phyloP scores from a whole-genome alignment of 495 filamentous ascomycete genomes.

The Apiosordaria backusii region DNA sequence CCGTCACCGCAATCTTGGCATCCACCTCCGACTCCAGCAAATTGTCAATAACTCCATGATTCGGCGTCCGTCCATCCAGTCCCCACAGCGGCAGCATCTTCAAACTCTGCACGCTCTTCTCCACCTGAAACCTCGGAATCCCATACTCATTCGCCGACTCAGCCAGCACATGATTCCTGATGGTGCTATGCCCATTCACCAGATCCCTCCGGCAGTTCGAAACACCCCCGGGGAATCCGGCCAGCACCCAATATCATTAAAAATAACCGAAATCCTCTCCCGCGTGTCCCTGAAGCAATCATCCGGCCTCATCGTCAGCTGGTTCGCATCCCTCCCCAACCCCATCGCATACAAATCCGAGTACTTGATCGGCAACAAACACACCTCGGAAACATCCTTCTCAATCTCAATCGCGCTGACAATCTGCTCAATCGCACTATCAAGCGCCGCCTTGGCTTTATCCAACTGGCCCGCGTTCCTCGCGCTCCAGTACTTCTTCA shows the following conservation, averaged over 20 bases:
- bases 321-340: conserved; percentile 55
- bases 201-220: conserved; percentile 66
- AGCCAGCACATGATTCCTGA: conserved; percentile 64
- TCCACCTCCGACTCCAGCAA: conserved; percentile 60
- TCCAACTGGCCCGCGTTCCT: conserved; percentile 53
- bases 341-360: conserved; percentile 63
- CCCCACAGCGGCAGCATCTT: conserved; percentile 67
- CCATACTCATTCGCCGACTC: conserved; percentile 65
- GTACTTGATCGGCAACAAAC: conserved; percentile 57
- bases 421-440: conserved; percentile 54
- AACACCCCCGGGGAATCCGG: conserved; percentile 65
- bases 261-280: conserved; percentile 57
- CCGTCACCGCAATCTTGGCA: conserved; percentile 48
- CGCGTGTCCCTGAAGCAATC: conserved; percentile 48
- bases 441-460: conserved; percentile 53
- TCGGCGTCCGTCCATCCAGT: conserved; percentile 59
- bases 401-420: conserved; percentile 61
- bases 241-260: conserved; percentile 63
- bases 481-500: conserved; percentile 56
- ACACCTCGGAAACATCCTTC: conserved; percentile 55
- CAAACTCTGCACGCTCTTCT: conserved; percentile 61
- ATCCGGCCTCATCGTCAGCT: conserved; percentile 42
- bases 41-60: conserved; percentile 61
- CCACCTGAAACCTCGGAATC: conserved; percentile 62
- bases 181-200: conserved; percentile 59